Base-by-base conservation (phyloP, 495 filamentous ascomycete species). In the Choiromyces venosus region DNA sequence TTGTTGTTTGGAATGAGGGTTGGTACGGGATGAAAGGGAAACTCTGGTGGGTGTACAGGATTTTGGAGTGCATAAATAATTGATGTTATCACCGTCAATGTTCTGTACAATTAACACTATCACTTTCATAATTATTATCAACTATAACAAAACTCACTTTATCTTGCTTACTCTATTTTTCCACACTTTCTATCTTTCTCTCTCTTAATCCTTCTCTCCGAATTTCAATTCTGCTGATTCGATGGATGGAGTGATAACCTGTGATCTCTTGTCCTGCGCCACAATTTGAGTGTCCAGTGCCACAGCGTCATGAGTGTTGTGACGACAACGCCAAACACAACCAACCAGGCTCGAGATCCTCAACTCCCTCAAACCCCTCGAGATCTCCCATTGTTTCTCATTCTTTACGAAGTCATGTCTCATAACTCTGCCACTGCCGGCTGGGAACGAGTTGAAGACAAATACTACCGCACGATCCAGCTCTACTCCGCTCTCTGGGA, bases 401-500 rank as follows among this genome's bases (percentile, higher is more conserved):
- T 25, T 61, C 25, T 33, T 18, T 33, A 66, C 29, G 33, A 29
- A 44, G 46, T 29, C 29, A 86, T 85, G 78, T 71, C 79, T 46
- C 46, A 74, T 25, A 66, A 69, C 74, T 73, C 79, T 84, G 93
- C 95, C 70, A 94, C 93, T 64, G 90, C 93, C 76, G 92, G 93
- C 80, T 99, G 95, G 95, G 93, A 96, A 85, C 90, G 87, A 81
- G 87, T 98, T 68, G 95, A 92, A 69, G 91, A 95, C 78, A 89
- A 87, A 75, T 99, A 95, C 83, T 99, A 97, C 85, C 91, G 94
- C 81, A 97, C 95, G 84, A 89, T 91, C 37, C 90, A 93, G 82
- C 86, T 97, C 44, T 99, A 98, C 85, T 93, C 93, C 72, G 91
- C 88, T 74, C 86, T 99, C 77, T 98, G 97, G 83, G 91, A 94